phyloP scores from a whole-genome alignment of 2,329 filamentous ascomycete genomes.

The Fusarium graminum region DNA sequence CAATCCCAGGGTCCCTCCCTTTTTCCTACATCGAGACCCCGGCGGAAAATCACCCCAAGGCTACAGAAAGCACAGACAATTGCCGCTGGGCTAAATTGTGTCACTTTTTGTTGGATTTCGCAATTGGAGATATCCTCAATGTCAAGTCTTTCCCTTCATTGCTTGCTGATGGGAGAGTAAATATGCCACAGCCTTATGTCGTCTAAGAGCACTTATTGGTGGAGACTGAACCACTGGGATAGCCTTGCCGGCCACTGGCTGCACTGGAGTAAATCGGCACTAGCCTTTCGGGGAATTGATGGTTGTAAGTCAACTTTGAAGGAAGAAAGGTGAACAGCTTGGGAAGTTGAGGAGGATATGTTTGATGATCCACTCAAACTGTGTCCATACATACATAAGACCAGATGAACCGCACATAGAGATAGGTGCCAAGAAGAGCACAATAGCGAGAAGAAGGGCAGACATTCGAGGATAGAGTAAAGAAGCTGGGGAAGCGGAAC shows the following conservation, averaged over 20 bases:
- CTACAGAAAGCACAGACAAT: conserved; percentile 1
- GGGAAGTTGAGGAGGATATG: no score
- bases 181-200: conserved; percentile 17
- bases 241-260: conserved; percentile 26
- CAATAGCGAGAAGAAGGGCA: not conserved
- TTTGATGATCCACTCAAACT: rapidly evolving
- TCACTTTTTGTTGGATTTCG: conserved; percentile 27
- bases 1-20: conserved; percentile 19
- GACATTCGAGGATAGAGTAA: not conserved
- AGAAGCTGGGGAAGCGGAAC: not conserved
- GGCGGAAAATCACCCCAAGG: conserved; percentile 8
- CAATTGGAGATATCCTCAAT: conserved; percentile 6
- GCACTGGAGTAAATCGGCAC: conserved; percentile 21
- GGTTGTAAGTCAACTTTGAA: conserved; percentile 17
- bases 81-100: conserved; percentile 26
- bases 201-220: not conserved
- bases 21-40: conserved; percentile 1
- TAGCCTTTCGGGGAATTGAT: conserved; percentile 30
- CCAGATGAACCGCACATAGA: not conserved
- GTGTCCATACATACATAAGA: not conserved
- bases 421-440: not conserved
- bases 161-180: not conserved
- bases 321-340: not conserved
- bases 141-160: conserved; percentile 5
- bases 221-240: not conserved